Evolutionary conservation across 2,329 filamentous ascomycete species (phyloP), one percentile per base, ranked within the genome.

Genomic region (Colletotrichum orbiculare): DNA sequence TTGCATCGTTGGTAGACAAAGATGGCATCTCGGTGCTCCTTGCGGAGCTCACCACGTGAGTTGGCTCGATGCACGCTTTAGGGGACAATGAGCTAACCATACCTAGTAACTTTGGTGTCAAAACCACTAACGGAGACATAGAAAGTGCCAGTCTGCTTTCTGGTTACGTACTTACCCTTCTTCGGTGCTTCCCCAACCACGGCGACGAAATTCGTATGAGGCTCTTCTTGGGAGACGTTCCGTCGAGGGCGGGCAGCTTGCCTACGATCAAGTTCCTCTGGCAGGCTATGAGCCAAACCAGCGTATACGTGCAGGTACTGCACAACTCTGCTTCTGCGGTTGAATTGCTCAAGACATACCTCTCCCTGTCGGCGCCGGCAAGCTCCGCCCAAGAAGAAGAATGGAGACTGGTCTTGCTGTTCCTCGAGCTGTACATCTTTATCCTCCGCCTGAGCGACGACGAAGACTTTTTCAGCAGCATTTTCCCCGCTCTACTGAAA

Each of bases 201-300:
- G 90, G 89, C 4, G 94, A 97, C 72, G 94, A 97, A 64, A 96
- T 97, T 66, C 90, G 94, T 25, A 97, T 98, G 93, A 95, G 93
- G 80, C 82, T 98, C 1, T 98, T 96, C 73, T 84, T 96, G 45
- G 92, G 93, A 0, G 88, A 91, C 47, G 82, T 91, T 5, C 78
- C 83, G 2, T 78, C 73, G 55, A 75, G 72, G 69, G 78, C 64
- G 63, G 66, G 79, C 73, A 66, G 73, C 9, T 49, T 89, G 8
- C 91, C 92, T 0, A 89, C 91, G 0, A 89, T 95, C 63, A 90
- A 91, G 70, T 97, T 93, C 73, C 92, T 98, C 70, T 97, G 96
- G 93, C 85, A 91, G 58, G 84, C 79, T 39, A 83, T 81, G 71
- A 79, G 75, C 13, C 76, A 77, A 60, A 86, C 85, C 0, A 72